Conservation (phyloP, 2,329 filamentous ascomycete species). For the Fonsecaea erecta region DNA sequence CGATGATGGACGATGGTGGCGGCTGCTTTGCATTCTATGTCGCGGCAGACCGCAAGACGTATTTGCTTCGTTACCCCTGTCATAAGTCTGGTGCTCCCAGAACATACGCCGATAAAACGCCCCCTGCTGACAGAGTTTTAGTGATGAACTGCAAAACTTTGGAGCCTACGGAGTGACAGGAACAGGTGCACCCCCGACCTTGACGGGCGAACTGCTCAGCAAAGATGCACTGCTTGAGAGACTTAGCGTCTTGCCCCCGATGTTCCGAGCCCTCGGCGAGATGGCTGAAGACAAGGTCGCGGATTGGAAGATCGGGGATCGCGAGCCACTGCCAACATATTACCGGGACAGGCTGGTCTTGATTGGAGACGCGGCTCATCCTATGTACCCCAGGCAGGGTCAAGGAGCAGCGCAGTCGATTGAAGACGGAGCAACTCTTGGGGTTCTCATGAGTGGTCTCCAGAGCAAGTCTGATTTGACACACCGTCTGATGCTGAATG, state of each 20-base stretch:
- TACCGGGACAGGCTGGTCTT: constrained; percentile 44
- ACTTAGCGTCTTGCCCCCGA: background rate
- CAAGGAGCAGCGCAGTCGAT: constrained; percentile 47
- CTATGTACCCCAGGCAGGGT: constrained; percentile 42
- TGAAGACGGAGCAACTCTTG: constrained; percentile 42
- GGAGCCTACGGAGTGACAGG: constrained; percentile 2
- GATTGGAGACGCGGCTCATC: constrained; percentile 42
- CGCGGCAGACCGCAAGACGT: background rate
- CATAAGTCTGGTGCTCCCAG: background rate
- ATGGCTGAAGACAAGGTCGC: constrained; percentile 4
- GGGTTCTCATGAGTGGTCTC: constrained; percentile 7
- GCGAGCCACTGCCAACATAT: constrained; percentile 47
- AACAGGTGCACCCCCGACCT: background rate
- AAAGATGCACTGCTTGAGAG: background rate
- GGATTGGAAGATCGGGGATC: constrained; percentile 26
- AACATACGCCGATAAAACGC: too few species aligned
- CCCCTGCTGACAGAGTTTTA: too few species aligned
- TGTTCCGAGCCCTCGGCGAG: background rate
- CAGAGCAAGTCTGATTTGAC: constrained; percentile 4
- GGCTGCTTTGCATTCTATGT: constrained; percentile 11
- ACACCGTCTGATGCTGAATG: constrained; percentile 6
- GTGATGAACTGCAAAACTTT: constrained; percentile 17
- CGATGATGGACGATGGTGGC: constrained; percentile 11
- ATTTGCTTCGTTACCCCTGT: constrained; percentile 14
- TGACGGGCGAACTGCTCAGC: constrained; percentile 6